Percentiles rank a stretch among this genome's conserved stretches.
phyloP scores from a whole-genome alignment of 495 filamentous ascomycete species.

The Penicillium ucsense region DNA sequence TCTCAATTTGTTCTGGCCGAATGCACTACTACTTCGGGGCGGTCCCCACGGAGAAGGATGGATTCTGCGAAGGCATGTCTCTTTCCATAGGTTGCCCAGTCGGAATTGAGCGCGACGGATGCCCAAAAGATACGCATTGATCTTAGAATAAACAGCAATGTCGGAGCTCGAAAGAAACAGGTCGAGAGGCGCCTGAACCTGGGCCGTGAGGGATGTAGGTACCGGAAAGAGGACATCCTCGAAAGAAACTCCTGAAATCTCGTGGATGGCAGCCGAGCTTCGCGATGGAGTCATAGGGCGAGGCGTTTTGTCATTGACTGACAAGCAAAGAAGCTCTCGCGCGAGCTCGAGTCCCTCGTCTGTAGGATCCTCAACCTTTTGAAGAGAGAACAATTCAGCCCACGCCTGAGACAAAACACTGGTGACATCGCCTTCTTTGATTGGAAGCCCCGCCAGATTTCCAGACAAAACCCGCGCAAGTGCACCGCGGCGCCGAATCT shows the following conservation, averaged over 20 bases:
- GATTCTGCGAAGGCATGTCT: conserved; percentile 62
- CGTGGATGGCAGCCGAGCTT: conserved; percentile 13
- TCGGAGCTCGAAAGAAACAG: conserved; percentile 73
- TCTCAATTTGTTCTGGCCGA: conserved; percentile 44
- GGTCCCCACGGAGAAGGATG: conserved; percentile 61
- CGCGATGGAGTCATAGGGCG: conserved; percentile 23
- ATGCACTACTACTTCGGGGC: conserved; percentile 48
- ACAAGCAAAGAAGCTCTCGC: conserved; percentile 62
- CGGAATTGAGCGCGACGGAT: conserved; percentile 74
- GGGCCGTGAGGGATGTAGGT: conserved; percentile 58
- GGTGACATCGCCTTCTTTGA: conserved; percentile 82
- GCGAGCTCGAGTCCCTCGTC: conserved; percentile 74
- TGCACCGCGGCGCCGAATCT: conserved; percentile 28
- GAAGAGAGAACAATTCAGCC: conserved; percentile 63
- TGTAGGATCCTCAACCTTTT: conserved; percentile 61
- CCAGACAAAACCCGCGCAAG: conserved; percentile 14
- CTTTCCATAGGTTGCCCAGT: conserved; percentile 76
- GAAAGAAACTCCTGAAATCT: conserved; percentile 44
- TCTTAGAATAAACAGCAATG: conserved; percentile 64
- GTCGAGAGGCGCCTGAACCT: conserved; percentile 72
- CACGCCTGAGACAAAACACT: conserved; percentile 65
- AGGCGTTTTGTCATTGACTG: conserved; percentile 32
- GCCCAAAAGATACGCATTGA: conserved; percentile 79
- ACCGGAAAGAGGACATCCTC: conserved; percentile 74
- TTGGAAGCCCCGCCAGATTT: conserved; percentile 44